phyloP scores from a whole-genome alignment of 176 grass and related monocot species.

The Aegilops umbellulata region DNA sequence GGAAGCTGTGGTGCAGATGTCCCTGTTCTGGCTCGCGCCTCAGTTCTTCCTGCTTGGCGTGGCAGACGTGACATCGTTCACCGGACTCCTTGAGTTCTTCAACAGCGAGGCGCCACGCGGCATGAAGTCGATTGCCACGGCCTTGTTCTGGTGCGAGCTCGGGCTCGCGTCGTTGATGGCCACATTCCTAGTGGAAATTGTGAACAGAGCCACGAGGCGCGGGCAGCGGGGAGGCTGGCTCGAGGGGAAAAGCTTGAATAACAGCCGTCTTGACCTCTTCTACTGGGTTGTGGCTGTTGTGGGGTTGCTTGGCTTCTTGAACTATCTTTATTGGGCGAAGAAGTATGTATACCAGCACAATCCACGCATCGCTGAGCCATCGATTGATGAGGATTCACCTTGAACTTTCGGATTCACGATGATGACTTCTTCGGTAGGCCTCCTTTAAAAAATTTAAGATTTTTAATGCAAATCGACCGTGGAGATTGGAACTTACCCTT shows the following conservation, averaged over 20 bases:
- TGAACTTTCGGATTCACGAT: background rate
- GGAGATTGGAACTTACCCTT: too few species aligned
- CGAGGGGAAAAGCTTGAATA: conserved; percentile 56
- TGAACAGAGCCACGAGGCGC: conserved; percentile 19
- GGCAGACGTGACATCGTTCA: conserved; percentile 54
- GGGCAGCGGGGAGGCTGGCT: conserved; percentile 48
- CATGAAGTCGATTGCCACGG: conserved; percentile 63
- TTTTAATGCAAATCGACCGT: too few species aligned
- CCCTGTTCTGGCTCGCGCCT: conserved; percentile 47
- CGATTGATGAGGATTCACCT: background rate
- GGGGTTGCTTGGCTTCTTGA: conserved; percentile 42
- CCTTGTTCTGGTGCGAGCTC: conserved; percentile 53
- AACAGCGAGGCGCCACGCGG: conserved; percentile 50
- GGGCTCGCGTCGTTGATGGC: conserved; percentile 45
- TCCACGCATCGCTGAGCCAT: background rate
- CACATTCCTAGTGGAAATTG: conserved; percentile 29
- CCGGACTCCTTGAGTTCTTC: conserved; percentile 66
- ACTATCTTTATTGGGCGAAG: conserved; percentile 58
- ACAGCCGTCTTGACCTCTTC: conserved; percentile 63
- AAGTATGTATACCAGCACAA: conserved; percentile 50
- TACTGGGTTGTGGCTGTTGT: conserved; percentile 57
- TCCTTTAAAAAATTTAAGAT: too few species aligned
- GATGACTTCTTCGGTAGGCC: too few species aligned
- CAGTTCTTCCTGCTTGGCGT: conserved; percentile 65
- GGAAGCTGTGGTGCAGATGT: conserved; percentile 36